Conservation (phyloP, 169 alveolate genomes). For the Miamiensis avidus region DNA sequence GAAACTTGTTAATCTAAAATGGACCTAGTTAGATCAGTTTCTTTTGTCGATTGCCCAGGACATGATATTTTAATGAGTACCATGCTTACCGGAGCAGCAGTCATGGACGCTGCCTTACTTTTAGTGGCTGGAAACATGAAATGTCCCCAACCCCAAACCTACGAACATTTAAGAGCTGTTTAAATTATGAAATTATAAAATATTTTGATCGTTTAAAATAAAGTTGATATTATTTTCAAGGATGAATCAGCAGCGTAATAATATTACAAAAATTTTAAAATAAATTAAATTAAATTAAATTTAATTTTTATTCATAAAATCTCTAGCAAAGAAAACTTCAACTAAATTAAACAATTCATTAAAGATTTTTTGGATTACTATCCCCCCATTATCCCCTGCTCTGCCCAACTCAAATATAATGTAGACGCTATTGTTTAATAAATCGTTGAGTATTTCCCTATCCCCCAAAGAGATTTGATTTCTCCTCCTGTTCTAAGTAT, state of each 20-base stretch:
- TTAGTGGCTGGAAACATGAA: slow-evolving; percentile 96
- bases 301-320: not conserved
- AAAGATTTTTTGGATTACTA: slow-evolving; percentile 96
- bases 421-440: slow-evolving; percentile 96
- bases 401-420: slow-evolving; percentile 96
- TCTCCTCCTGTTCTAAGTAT: slow-evolving; percentile 98
- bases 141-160: slow-evolving; percentile 98
- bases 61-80: slow-evolving; percentile 99
- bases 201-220: slow-evolving; percentile 96
- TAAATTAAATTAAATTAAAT: not conserved
- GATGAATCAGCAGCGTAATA: slow-evolving; percentile 94
- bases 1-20: slow-evolving; percentile 82
- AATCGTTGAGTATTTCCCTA: slow-evolving; percentile 93
- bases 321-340: not conserved
- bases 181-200: slow-evolving; percentile 98
- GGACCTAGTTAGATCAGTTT: slow-evolving; percentile 92
- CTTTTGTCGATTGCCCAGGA: slow-evolving; percentile 99
- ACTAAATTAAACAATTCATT: slow-evolving; percentile 70
- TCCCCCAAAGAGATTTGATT: slow-evolving; percentile 97
- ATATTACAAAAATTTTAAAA: slow-evolving; percentile 89
- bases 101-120: slow-evolving; percentile 99
- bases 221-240: slow-evolving; percentile 96
- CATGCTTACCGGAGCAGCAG: slow-evolving; percentile 99
- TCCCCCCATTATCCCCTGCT: slow-evolving; percentile 97
- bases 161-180: slow-evolving; percentile 99